phyloP scores from a whole-genome alignment of 805 yeast genomes.

The Candida corydali region DNA sequence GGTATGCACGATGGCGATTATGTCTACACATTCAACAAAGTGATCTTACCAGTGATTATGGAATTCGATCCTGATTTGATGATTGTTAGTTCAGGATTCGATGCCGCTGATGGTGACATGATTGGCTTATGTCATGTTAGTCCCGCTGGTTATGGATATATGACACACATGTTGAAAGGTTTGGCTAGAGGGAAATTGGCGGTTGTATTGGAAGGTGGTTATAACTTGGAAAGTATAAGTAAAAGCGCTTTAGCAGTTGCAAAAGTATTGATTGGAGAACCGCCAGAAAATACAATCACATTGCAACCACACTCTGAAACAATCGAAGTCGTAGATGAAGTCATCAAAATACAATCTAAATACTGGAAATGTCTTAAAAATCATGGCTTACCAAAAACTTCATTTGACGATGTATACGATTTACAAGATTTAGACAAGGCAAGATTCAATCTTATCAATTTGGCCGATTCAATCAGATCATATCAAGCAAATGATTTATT shows the following conservation, averaged over 20 bases:
- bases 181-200: slow-evolving; percentile 85
- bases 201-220: slow-evolving; percentile 94
- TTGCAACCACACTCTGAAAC: slow-evolving; percentile 72
- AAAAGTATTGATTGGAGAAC: slow-evolving; percentile 88
- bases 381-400: slow-evolving; percentile 52
- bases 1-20: slow-evolving; percentile 97
- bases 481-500: slow-evolving; percentile 61
- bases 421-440: slow-evolving; percentile 17
- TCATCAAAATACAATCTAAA: slow-evolving; percentile 70
- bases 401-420: slow-evolving; percentile 38
- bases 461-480: slow-evolving; percentile 73
- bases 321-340: slow-evolving; percentile 75
- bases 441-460: slow-evolving; percentile 38
- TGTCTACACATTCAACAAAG: slow-evolving; percentile 80
- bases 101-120: slow-evolving; percentile 97
- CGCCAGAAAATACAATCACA: slow-evolving; percentile 75
- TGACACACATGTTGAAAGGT: slow-evolving; percentile 88
- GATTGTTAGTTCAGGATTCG: slow-evolving; percentile 92
- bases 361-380: slow-evolving; percentile 78
- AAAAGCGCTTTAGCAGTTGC: slow-evolving; percentile 89
- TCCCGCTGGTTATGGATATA: slow-evolving; percentile 93
- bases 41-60: slow-evolving; percentile 80
- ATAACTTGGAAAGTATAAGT: slow-evolving; percentile 86
- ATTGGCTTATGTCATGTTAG: slow-evolving; percentile 95
- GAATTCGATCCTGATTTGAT: slow-evolving; percentile 93